Evolutionary conservation across 2,329 filamentous ascomycete species (phyloP).

Genomic region (Fonsecaea pedrosoi): DNA sequence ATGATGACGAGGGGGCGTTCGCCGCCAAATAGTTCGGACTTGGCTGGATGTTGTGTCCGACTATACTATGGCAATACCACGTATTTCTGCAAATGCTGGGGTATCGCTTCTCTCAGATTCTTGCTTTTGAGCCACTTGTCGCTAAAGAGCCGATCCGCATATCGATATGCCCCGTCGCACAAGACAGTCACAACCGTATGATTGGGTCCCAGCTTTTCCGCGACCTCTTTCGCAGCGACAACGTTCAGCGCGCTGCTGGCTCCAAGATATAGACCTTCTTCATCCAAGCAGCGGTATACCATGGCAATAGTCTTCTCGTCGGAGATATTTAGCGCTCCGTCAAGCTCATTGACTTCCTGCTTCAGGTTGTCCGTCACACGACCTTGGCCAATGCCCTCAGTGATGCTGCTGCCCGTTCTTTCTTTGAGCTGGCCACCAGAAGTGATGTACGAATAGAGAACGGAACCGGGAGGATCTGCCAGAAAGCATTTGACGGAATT

Average conservation of each 20-base stretch:
- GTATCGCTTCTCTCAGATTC: slow-evolving; percentile 79
- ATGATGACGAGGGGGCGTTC: neutral
- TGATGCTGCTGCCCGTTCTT: slow-evolving; percentile 84
- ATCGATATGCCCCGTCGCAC: slow-evolving; percentile 96
- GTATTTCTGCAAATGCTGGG: slow-evolving; percentile 86
- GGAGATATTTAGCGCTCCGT: slow-evolving; percentile 81
- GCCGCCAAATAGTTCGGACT: neutral
- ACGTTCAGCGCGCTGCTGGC: slow-evolving; percentile 95
- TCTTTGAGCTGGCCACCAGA: slow-evolving; percentile 85
- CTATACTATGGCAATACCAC: slow-evolving; percentile 73
- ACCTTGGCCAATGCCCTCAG: slow-evolving; percentile 96
- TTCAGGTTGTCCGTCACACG: slow-evolving; percentile 93
- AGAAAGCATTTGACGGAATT: slow-evolving; percentile 86
- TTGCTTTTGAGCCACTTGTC: slow-evolving; percentile 88
- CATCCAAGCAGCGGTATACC: slow-evolving; percentile 95
- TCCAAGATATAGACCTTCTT: slow-evolving; percentile 93
- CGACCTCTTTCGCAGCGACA: slow-evolving; percentile 91
- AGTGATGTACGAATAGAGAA: slow-evolving; percentile 88
- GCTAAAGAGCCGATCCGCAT: slow-evolving; percentile 92
- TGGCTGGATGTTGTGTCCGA: neutral
- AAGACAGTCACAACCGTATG: slow-evolving; percentile 92
- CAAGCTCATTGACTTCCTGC: slow-evolving; percentile 81
- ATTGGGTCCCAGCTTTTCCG: slow-evolving; percentile 84
- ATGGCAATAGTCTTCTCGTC: slow-evolving; percentile 97
- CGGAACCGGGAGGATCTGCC: slow-evolving; percentile 90